These are phyloP conservation scores for Moesziomyces antarcticus DNA, from an alignment of 1,284 basidiomycete genomes.

Conservation along the genomic window DNA sequence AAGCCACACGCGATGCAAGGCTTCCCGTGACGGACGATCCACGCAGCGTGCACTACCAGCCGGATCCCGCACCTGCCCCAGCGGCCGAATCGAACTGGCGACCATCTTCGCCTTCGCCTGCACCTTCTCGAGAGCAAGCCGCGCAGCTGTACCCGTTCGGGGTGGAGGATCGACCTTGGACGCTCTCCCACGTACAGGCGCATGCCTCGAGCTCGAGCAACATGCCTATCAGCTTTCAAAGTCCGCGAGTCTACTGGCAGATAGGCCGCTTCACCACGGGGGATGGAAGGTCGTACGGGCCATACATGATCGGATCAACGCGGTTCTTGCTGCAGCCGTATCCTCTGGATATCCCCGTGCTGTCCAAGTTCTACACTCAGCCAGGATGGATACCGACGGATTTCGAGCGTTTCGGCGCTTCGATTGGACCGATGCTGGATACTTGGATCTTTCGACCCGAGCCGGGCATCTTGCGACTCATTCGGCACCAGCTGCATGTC, in stretches of 20 bases:
- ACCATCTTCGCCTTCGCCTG: neutral
- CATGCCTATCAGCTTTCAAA: neutral
- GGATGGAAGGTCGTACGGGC: neutral
- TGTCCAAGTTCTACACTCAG: neutral
- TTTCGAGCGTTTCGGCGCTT: neutral
- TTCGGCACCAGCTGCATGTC: neutral
- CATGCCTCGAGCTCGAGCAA: neutral
- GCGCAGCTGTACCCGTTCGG: neutral
- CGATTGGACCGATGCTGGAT: too few relatives aligned
- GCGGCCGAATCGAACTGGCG: neutral
- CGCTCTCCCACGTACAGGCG: too few relatives aligned
- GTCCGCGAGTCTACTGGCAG: too few relatives aligned
- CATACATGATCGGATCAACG: neutral
- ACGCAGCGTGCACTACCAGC: neutral
- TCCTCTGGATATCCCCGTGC: slow-evolving; percentile 3
- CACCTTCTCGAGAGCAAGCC: neutral
- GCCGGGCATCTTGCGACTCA: neutral
- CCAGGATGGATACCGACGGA: neutral
- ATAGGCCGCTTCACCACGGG: neutral
- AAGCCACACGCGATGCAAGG: neutral
- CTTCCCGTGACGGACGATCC: neutral
- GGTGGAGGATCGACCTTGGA: neutral
- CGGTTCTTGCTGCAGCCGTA: slow-evolving; percentile 1
- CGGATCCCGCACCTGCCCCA: neutral
- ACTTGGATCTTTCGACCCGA: slow-evolving; percentile 3